Conservation (phyloP, 73 alveolate genomes). For the Symbiodinium pilosum region DNA sequence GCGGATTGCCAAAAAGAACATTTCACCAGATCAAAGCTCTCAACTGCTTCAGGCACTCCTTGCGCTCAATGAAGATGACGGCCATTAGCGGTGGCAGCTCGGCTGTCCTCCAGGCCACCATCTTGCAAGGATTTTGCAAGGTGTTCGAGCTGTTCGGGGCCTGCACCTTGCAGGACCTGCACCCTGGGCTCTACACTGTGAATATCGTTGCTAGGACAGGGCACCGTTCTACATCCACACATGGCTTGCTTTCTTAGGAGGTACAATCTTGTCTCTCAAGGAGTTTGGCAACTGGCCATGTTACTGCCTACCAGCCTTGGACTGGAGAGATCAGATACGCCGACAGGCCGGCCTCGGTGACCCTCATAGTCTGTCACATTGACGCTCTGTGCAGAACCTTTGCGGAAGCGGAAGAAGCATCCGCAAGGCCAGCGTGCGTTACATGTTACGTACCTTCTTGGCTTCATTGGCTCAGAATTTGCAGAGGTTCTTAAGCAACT, state of each 20-base stretch:
- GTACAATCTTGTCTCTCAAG: too few species aligned
- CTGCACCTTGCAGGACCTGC: not conserved
- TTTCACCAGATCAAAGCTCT: too few species aligned
- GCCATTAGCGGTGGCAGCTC: not conserved
- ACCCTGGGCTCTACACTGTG: not conserved
- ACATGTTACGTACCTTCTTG: not conserved
- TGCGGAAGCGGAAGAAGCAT: not conserved
- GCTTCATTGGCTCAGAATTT: not conserved
- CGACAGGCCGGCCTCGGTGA: not conserved
- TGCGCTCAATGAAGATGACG: not conserved
- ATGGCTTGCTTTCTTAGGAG: too few species aligned
- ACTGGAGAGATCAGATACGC: not conserved
- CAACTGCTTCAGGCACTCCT: not conserved
- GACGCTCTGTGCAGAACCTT: not conserved
- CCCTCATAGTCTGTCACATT: too few species aligned
- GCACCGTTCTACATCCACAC: not conserved
- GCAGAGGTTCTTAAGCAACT: not conserved
- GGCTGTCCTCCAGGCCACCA: not conserved
- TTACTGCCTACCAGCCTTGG: constrained; percentile 1
- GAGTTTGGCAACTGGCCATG: constrained; percentile 4
- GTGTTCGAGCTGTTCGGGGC: too few species aligned
- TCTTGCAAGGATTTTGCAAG: too few species aligned
- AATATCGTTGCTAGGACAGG: constrained; percentile 5
- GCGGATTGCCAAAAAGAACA: too few species aligned
- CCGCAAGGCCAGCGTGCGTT: not conserved